Evolutionary conservation across 2,329 filamentous ascomycete genomes (phyloP), one percentile per base, ranked within the genome.

Genomic region (Venturia effusa): DNA sequence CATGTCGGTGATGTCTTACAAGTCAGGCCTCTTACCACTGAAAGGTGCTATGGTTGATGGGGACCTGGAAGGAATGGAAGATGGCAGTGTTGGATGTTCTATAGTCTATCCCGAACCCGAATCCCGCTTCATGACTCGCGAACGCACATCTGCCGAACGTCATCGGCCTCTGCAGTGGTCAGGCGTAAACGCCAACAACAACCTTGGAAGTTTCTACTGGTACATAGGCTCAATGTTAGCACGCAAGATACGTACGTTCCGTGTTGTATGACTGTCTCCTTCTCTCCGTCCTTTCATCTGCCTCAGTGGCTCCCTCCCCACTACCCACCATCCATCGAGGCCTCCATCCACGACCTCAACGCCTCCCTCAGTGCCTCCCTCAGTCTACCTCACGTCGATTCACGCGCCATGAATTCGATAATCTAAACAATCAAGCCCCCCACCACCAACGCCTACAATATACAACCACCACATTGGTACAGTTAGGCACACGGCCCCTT

Each of bases 401-500:
- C 51, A 19, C 48, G 51, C 51, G 30, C 34, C 51, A 57, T 57
- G 51, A 34, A 34, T 19, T n/a, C 30, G 10, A 19, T 19, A 57
- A 15, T 2, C 8, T 57, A 57, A 57, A n/a, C 51, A 57, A 55
- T 30, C 37, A 39, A 10, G 15, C 37, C 37, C n/a, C 51, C 27
- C 51, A 57, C 15, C 45, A 30, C 51, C 7, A 57, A 17, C 51
- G 11, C 51, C 51, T 19, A 5, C 17, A 45, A n/a, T 7, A 45
- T 17, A 32, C 51, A 34, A 4, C 17, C 4, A 55, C 51, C 30
- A 32, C 19, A 4, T 6, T 34, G 51, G 19, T 34, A 57, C 51
- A 32, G 27, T 34, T 57, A 57, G 30, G 19, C 27, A 71, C 86
- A 86, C 78, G 80, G 85, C 87, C 89, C 73, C 88, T 88, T 85